Evolutionary conservation across 1,284 basidiomycete species (phyloP), one percentile per base, ranked within the genome.

Genomic region (Apiotrichum sp.): DNA sequence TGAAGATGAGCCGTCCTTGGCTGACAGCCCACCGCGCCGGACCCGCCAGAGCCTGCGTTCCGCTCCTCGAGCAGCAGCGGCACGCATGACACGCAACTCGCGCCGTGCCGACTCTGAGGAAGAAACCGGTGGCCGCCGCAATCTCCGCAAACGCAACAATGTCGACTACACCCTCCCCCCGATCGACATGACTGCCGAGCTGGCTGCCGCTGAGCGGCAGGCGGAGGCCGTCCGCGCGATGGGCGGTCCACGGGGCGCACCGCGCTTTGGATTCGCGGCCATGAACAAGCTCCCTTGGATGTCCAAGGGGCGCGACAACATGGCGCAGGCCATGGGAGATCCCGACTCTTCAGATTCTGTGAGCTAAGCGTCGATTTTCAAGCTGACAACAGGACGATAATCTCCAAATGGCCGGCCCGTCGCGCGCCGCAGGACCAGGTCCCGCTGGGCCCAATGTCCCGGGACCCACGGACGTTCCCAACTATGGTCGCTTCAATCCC

Each of bases 391-490:
- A 47, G 55, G 50, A 58, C 22, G 43, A 43, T 47, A 53, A 52
- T 34, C 38, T 58, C 5, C 49, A 47, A 10, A 39, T 45, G 13
- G 42, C 11, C 64, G 40, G 46, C 16, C 52, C 50, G 6, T 53
- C 48, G 14, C 48, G 48, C 2, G 48, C 39, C 5, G 56, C 41
- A 9, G 35, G 36, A 31, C 45, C 89, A 89, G 64, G 77, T 90
- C 7, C 36, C 13, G 36, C 36, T 7, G 29, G 89, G 88, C 50
- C 93, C 41, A 84, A 84, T 2, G 88, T 87, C 65, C 80, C 87
- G 55, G 83, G 87, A 83, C 66, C 66, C 76, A 69, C 70, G 0
- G 71, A 74, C 50, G 71, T 74, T 11, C 69, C 67, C 4, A 72
- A 75, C 56, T 75, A 70, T 58, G 75, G 75, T 3, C 55, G 74